Conservation (phyloP, 306 rosid genomes). For the Malus fusca region DNA sequence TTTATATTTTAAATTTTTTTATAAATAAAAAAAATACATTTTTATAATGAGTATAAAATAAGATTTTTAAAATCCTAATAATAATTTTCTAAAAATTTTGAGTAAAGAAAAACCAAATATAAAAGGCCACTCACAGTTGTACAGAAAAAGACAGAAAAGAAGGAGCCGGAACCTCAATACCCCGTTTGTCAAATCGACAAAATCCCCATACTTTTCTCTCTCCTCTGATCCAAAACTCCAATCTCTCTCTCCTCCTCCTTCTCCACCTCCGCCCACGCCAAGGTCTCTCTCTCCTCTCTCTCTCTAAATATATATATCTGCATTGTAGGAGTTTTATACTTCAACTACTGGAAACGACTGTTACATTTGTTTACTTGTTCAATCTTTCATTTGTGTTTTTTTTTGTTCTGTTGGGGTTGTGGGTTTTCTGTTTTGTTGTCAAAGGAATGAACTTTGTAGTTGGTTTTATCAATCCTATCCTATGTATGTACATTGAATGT, state of each 20-base stretch:
- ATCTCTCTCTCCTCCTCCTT: neutral
- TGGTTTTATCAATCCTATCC: conserved; percentile 1
- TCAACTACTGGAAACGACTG: neutral
- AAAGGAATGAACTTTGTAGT: neutral
- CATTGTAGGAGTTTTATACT: neutral
- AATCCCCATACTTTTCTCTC: neutral
- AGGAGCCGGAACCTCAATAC: neutral
- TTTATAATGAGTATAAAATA: no score
- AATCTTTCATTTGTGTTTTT: neutral
- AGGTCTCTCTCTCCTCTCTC: conserved; percentile 12
- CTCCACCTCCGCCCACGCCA: conserved; percentile 10
- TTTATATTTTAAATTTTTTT: no score
- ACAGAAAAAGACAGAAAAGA: neutral
- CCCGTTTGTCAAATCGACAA: neutral
- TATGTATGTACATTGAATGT: neutral
- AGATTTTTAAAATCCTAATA: no score
- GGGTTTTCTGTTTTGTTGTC: neutral
- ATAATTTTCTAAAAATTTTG: no score
- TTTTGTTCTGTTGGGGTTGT: neutral
- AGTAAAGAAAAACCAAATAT: neutral
- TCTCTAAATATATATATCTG: neutral
- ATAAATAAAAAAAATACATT: no score
- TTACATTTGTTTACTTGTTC: neutral
- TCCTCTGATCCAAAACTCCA: neutral
- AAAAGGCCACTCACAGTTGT: neutral